These are phyloP conservation scores for Boletus insuetus DNA, from an alignment of 768 basidiomycete genomes.

Conservation along the genomic window DNA sequence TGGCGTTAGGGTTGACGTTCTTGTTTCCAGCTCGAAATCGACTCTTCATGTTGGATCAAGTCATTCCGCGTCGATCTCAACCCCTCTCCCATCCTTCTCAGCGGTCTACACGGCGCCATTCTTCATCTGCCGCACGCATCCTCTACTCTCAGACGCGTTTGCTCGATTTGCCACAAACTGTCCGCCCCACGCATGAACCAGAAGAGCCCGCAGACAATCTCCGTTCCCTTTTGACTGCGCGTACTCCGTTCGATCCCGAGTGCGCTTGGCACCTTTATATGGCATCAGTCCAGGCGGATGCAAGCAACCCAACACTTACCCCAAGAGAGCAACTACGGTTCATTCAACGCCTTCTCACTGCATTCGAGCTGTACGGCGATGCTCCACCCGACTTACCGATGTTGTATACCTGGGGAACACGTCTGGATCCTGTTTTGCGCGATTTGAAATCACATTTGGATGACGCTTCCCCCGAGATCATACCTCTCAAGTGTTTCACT, in stretches of 20 bases:
- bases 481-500: constrained; percentile 28
- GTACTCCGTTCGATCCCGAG: constrained; percentile 33
- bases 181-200: constrained; percentile 2
- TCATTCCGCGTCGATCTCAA: constrained; percentile 27
- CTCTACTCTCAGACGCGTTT: constrained; percentile 13
- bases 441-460: constrained; percentile 24
- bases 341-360: constrained; percentile 22
- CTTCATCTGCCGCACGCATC: constrained; percentile 17
- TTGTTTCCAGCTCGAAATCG: constrained; percentile 32
- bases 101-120: constrained; percentile 23
- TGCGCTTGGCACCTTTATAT: constrained; percentile 41
- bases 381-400: constrained; percentile 15
- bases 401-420: constrained; percentile 36
- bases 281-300: constrained; percentile 2
- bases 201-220: constrained; percentile 11
- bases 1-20: constrained; percentile 4
- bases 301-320: constrained; percentile 17
- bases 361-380: constrained; percentile 15
- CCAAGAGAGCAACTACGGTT: constrained; percentile 26
- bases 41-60: constrained; percentile 37
- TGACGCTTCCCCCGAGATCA: constrained; percentile 16
- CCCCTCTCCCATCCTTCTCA: constrained; percentile 9
- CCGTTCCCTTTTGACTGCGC: constrained; percentile 17
- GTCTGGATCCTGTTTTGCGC: constrained; percentile 35
- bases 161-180: constrained; percentile 5